Evolutionary conservation across 192 early-diverging fungal genomes (phyloP).

Genomic region (Coemansia sp.): DNA sequence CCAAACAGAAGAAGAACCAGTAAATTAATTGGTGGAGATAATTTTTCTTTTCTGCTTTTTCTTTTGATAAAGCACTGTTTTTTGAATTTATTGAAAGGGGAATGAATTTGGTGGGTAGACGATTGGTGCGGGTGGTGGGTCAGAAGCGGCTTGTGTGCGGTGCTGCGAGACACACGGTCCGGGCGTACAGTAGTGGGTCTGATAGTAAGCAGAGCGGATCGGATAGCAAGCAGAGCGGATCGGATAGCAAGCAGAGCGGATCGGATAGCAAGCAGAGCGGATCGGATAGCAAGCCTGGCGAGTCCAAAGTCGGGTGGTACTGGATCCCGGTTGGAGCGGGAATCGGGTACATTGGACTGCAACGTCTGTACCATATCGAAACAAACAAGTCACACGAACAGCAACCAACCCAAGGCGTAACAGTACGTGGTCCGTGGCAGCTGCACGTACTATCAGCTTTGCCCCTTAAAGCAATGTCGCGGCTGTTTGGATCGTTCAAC

Average conservation of each 20-base stretch:
- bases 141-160: neutral
- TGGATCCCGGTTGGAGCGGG: slow-evolving; percentile 76
- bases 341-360: slow-evolving; percentile 66
- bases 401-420: slow-evolving; percentile 16
- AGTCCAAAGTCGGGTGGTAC: slow-evolving; percentile 56
- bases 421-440: slow-evolving; percentile 84
- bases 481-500: slow-evolving; percentile 90
- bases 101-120: slow-evolving; percentile 8
- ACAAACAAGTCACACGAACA: slow-evolving; percentile 29
- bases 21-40: slow-evolving; percentile 1
- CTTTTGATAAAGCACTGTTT: neutral
- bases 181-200: slow-evolving; percentile 16
- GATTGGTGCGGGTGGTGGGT: neutral
- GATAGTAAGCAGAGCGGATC: neutral
- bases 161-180: neutral
- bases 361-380: slow-evolving; percentile 64
- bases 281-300: slow-evolving; percentile 5
- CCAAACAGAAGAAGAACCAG: slow-evolving; percentile 50
- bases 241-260: neutral
- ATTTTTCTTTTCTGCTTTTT: slow-evolving; percentile 8
- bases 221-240: neutral
- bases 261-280: neutral
- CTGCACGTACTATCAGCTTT: slow-evolving; percentile 83
- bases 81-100: neutral
- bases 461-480: slow-evolving; percentile 86